Evolutionary conservation across 2,329 filamentous ascomycete genomes (phyloP).

Genomic region (Lasiodiplodia sp.): DNA sequence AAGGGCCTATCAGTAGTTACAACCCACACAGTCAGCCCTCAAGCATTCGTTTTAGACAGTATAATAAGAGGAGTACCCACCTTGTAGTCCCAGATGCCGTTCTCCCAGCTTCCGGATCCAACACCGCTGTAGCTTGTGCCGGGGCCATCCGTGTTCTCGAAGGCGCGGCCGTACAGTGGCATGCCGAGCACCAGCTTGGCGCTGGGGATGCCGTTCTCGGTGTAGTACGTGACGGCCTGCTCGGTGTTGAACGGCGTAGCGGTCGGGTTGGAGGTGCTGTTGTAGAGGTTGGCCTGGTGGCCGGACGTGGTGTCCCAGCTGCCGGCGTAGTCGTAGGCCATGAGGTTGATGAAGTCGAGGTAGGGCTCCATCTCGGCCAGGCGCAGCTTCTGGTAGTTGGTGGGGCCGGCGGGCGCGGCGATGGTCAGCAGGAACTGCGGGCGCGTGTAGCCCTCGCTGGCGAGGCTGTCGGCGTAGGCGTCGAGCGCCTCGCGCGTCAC

Average conservation of each 20-base stretch:
- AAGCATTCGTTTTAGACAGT: not conserved
- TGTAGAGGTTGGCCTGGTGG: constrained; percentile 82
- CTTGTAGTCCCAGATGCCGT: constrained; percentile 88
- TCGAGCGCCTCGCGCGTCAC: constrained; percentile 49
- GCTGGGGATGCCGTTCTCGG: constrained; percentile 64
- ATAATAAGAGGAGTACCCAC: not conserved
- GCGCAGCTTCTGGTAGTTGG: constrained; percentile 52
- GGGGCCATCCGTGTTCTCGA: constrained; percentile 77
- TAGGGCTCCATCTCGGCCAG: constrained; percentile 51
- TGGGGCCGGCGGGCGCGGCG: constrained; percentile 53
- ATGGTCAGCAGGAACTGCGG: constrained; percentile 53
- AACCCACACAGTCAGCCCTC: not conserved
- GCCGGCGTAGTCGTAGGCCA: constrained; percentile 69
- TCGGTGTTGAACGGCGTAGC: constrained; percentile 81
- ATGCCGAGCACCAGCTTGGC: constrained; percentile 87
- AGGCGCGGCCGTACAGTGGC: constrained; percentile 90
- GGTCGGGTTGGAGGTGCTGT: constrained; percentile 61
- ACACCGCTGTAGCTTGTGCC: constrained; percentile 74
- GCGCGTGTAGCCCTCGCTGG: constrained; percentile 1
- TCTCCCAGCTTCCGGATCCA: constrained; percentile 83
- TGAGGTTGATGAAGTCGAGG: constrained; percentile 59
- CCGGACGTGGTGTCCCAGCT: constrained; percentile 77
- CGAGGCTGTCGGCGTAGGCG: constrained; percentile 47
- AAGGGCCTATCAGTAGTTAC: constrained; percentile 57
- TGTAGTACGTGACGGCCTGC: constrained; percentile 75